Conservation (phyloP, 768 basidiomycete species). For the Lactarius pseudohatsudake region DNA sequence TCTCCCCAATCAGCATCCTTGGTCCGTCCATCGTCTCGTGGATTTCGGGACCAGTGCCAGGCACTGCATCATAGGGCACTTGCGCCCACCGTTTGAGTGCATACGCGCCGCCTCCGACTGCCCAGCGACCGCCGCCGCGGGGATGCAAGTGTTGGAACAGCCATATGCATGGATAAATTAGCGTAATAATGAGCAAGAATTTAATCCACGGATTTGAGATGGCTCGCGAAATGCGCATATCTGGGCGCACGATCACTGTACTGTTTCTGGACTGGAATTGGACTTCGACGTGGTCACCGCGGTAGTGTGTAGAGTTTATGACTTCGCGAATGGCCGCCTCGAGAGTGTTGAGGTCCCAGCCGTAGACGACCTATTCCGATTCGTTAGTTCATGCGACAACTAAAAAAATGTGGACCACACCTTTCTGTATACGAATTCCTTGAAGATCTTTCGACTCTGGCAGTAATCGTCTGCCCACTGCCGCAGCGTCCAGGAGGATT, state of each 20-base stretch:
- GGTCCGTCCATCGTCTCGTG: slow-evolving; percentile 36
- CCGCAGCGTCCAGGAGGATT: slow-evolving; percentile 31
- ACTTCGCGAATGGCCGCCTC: slow-evolving; percentile 39
- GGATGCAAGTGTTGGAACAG: slow-evolving; percentile 67
- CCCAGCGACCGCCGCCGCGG: slow-evolving; percentile 72
- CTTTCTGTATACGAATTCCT: slow-evolving; percentile 77
- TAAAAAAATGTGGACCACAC: slow-evolving; percentile 36
- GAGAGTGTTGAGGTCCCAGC: slow-evolving; percentile 52
- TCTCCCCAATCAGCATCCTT: slow-evolving; percentile 52
- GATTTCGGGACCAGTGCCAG: slow-evolving; percentile 5
- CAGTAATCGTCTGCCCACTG: slow-evolving; percentile 87
- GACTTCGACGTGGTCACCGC: slow-evolving; percentile 48
- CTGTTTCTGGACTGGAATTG: slow-evolving; percentile 47
- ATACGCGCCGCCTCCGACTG: slow-evolving; percentile 74
- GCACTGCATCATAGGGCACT: slow-evolving; percentile 2
- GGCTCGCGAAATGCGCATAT: slow-evolving; percentile 62
- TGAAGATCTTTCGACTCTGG: slow-evolving; percentile 62
- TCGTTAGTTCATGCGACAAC: neutral
- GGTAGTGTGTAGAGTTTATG: slow-evolving; percentile 43
- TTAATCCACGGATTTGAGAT: slow-evolving; percentile 73
- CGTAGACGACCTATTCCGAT: slow-evolving; percentile 49
- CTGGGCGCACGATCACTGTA: slow-evolving; percentile 65
- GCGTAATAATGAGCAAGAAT: slow-evolving; percentile 61
- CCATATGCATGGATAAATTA: slow-evolving; percentile 83
- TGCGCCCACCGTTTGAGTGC: slow-evolving; percentile 52